Conservation (phyloP, 164 flowering plant genomes). For the Saururus chinensis region DNA sequence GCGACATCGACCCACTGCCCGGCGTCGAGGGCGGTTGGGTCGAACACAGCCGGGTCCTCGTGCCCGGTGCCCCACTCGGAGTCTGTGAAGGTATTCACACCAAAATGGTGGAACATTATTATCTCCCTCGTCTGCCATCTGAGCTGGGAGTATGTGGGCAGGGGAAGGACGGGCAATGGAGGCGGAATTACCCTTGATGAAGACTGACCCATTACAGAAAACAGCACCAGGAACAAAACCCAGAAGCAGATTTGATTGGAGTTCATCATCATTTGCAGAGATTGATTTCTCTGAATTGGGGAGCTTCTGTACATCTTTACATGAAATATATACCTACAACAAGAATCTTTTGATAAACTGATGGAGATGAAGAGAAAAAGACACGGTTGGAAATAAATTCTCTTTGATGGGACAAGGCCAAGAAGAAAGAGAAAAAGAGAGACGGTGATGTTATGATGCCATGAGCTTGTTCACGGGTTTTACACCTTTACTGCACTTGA, state of each 20-base stretch:
- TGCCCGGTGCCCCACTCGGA: constrained; percentile 92
- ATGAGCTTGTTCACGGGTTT: too few species aligned
- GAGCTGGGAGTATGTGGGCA: constrained; percentile 64
- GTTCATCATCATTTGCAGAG: background rate
- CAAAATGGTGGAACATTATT: constrained; percentile 87
- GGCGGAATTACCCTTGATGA: constrained; percentile 28
- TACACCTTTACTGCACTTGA: too few species aligned
- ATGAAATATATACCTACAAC: too few species aligned
- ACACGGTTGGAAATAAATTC: too few species aligned
- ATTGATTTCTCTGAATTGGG: background rate
- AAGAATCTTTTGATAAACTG: too few species aligned
- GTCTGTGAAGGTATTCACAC: constrained; percentile 84
- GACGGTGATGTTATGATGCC: too few species aligned
- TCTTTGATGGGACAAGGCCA: too few species aligned
- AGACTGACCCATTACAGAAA: background rate
- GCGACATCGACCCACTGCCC: constrained; percentile 66
- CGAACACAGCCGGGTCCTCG: constrained; percentile 56
- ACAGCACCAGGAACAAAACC: constrained; percentile 3
- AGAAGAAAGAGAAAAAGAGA: too few species aligned
- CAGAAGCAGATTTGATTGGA: constrained; percentile 3
- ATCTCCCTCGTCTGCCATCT: constrained; percentile 90
- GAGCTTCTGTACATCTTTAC: background rate
- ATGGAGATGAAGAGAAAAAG: background rate
- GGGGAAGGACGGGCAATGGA: constrained; percentile 76
- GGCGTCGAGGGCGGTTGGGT: constrained; percentile 53